Evolutionary conservation across 1,284 basidiomycete species (phyloP).

Genomic region (Rhodotorula mucilaginosa): DNA sequence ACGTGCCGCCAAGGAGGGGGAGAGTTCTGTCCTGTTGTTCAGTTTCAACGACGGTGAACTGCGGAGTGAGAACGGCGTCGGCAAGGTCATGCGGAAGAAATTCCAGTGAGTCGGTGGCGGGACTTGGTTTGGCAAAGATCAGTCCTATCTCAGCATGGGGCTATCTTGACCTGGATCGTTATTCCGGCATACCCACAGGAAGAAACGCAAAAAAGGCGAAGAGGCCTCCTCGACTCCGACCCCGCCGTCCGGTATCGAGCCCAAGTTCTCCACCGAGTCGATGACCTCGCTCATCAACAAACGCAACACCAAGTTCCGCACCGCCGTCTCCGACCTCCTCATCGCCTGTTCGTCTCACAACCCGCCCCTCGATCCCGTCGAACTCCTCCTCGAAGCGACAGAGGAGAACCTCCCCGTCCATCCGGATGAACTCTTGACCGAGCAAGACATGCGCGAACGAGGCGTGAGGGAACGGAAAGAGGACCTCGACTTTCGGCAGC

Average conservation of each 20-base stretch:
- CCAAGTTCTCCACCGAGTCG: conserved; percentile 38
- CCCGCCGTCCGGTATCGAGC: conserved; percentile 6
- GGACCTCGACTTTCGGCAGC: conserved; percentile 41
- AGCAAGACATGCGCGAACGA: conserved; percentile 22
- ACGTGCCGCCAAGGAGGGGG: no score
- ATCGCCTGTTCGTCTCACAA: conserved; percentile 54
- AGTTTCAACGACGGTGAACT: conserved; percentile 52
- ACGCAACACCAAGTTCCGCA: conserved; percentile 64
- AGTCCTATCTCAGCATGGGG: no score
- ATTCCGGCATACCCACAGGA: not conserved
- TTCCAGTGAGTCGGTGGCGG: conserved; percentile 27
- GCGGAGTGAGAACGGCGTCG: conserved; percentile 47
- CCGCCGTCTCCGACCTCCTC: conserved; percentile 73
- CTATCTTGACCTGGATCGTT: no score
- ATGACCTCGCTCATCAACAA: conserved; percentile 66
- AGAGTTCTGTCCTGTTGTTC: conserved; percentile 46
- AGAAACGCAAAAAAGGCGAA: conserved; percentile 33
- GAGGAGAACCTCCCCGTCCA: conserved; percentile 67
- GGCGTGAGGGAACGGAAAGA: conserved; percentile 33
- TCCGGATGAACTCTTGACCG: conserved; percentile 31
- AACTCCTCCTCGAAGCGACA: conserved; percentile 64
- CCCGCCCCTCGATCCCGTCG: conserved; percentile 60
- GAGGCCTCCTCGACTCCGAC: conserved; percentile 4
- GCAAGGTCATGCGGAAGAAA: conserved; percentile 44
- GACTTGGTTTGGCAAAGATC: no score